Conservation (phyloP, 345 rosid genomes). For the Reutealis trisperma region DNA sequence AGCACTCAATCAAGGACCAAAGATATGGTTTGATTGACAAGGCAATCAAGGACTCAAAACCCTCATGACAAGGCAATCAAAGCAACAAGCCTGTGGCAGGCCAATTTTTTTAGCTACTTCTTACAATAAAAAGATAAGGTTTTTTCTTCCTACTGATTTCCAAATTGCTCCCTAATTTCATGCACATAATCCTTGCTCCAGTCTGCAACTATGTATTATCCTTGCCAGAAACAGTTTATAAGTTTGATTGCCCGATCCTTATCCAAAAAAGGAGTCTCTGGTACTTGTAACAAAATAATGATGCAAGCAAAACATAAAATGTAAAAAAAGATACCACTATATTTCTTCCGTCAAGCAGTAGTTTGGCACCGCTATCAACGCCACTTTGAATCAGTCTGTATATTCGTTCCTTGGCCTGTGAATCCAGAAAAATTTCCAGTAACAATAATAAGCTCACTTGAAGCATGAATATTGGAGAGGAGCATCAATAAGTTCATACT, state of each 20-base stretch:
- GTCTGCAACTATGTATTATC: not conserved
- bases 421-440: conserved; percentile 18
- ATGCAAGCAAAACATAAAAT: not conserved
- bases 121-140: not conserved
- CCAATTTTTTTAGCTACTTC: not conserved
- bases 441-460: not conserved
- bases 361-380: conserved; percentile 75
- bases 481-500: too few relatives aligned
- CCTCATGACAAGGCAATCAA: not conserved
- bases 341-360: conserved; percentile 86
- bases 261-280: not conserved
- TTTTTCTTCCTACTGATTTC: not conserved
- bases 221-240: not conserved
- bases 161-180: not conserved
- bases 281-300: conserved; percentile 1
- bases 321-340: conserved; percentile 53
- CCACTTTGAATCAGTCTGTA: conserved; percentile 78
- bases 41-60: too few relatives aligned
- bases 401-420: conserved; percentile 91
- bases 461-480: not conserved
- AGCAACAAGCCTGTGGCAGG: not conserved
- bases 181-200: not conserved
- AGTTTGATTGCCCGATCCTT: not conserved
- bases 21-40: not conserved
- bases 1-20: conserved; percentile 7